phyloP scores from a whole-genome alignment of 169 alveolate species.

The Eimeria sp. region DNA sequence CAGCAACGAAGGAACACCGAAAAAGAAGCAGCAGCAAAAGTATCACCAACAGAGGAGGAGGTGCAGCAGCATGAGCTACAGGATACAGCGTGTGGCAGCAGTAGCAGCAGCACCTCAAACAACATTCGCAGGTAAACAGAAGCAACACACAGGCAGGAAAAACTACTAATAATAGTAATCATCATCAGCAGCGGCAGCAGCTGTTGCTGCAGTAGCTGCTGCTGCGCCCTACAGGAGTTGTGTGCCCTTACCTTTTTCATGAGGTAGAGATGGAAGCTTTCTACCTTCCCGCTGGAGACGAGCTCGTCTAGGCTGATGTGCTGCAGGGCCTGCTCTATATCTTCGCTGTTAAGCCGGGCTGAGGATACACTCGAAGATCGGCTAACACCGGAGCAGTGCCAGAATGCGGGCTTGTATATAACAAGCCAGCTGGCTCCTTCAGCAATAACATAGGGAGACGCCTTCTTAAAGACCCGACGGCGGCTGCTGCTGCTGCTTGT shows the following conservation, averaged over 20 bases:
- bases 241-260: conserved; percentile 82
- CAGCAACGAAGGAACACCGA: background rate
- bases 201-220: too few relatives aligned
- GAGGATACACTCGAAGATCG: conserved; percentile 79
- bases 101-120: too few relatives aligned
- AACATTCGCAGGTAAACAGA: background rate
- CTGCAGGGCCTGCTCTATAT: conserved; percentile 85
- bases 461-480: conserved; percentile 82
- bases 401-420: conserved; percentile 88
- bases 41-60: background rate
- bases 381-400: conserved; percentile 89
- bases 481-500: conserved; percentile 73
- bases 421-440: conserved; percentile 89
- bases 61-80: background rate
- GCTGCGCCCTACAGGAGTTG: background rate
- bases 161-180: background rate
- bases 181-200: conserved; percentile 7
- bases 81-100: background rate
- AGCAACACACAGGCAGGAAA: background rate
- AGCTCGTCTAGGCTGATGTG: conserved; percentile 86
- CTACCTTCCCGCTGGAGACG: conserved; percentile 86
- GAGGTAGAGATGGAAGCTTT: conserved; percentile 87
- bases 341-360: conserved; percentile 47
- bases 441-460: conserved; percentile 87
- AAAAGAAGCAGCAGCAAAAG: background rate